phyloP scores from a whole-genome alignment of 352 stramenopile species.

The Phytophthora melonis region DNA sequence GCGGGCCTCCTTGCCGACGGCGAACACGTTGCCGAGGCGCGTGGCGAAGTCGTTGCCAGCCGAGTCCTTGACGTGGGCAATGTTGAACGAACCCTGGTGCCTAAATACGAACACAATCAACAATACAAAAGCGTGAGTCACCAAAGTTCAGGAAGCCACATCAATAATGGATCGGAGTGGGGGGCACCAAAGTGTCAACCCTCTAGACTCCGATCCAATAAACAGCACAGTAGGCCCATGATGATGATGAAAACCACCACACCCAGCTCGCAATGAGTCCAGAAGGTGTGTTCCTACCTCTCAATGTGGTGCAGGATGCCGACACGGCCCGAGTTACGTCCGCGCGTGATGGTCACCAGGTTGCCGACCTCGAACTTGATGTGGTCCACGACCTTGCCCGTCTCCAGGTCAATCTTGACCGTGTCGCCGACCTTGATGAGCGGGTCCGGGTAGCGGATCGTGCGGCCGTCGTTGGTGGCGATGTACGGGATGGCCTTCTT shows the following conservation, averaged over 20 bases:
- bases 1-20: constrained; percentile 94
- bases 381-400: constrained; percentile 97
- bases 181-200: too few species aligned
- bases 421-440: constrained; percentile 99
- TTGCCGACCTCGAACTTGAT: constrained; percentile 99
- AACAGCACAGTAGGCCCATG: constrained; percentile 16
- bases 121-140: constrained; percentile 37
- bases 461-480: constrained; percentile 99
- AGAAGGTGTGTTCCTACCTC: constrained; percentile 92
- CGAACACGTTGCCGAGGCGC: constrained; percentile 97
- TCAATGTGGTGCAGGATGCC: constrained; percentile 98
- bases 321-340: constrained; percentile 97
- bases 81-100: constrained; percentile 99
- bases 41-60: constrained; percentile 98
- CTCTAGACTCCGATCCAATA: constrained; percentile 5
- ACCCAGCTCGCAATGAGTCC: constrained; percentile 91
- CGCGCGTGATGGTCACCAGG: constrained; percentile 97
- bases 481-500: constrained; percentile 98
- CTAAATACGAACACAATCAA: constrained; percentile 50
- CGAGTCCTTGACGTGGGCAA: constrained; percentile 99
- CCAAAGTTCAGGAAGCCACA: background rate
- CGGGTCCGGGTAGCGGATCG: constrained; percentile 99
- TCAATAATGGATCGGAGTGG: constrained; percentile 2
- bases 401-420: constrained; percentile 99
- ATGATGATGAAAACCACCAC: constrained; percentile 60